Evolutionary conservation across 139 green algal species (phyloP), one percentile per base, ranked within the genome.

Genomic region (Coelastrella sp.): DNA sequence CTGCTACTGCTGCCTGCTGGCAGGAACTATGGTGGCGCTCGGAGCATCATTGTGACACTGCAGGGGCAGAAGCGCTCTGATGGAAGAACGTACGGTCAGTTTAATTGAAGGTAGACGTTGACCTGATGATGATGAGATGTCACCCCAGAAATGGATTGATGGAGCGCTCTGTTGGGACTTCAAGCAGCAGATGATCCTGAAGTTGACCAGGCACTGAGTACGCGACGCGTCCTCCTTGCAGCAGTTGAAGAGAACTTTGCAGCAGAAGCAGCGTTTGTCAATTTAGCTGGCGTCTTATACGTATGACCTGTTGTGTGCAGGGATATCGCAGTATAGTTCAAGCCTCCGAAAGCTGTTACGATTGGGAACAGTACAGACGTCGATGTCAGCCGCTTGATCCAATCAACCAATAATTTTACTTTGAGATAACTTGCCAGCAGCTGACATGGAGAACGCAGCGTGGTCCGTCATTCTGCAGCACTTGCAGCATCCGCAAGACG

Each of bases 21-120:
- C 82, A 88, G 93, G 66, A 94, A 96, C 83, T 93, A 95, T 61
- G 96, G 96, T 15, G 96, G 96, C 15, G 65, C 94, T 0, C 84
- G 96, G 17, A 89, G 75, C 15, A 80, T 98, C 25, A 82, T 97
- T 0, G 90, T 97, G 79, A 98, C 96, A 0, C 89, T 98, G 5
- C 95, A 98, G 79, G 96, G 96, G 7, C 89, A 96, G 88, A 92
- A 91, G 82, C 74, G 96, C 14, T 65, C 76, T 12, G 95, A 97
- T 76, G 95, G 96, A 4, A 88, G 93, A 20, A 94, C 90, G 74
- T 97, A 97, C 63, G 76, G 85, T 9, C 85, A 90, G 22, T 86
- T 80, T 49, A 68, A 59, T 7, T 85, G 87, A 89, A 6, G n/a
- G 35, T 49, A 49, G 35, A 49, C 35, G 35, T 3, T 49, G 1